A percentile compares a stretch with the other conserved stretches of the same genome.
Conservation (phyloP, 495 filamentous ascomycete genomes). For the Halenospora varia region DNA sequence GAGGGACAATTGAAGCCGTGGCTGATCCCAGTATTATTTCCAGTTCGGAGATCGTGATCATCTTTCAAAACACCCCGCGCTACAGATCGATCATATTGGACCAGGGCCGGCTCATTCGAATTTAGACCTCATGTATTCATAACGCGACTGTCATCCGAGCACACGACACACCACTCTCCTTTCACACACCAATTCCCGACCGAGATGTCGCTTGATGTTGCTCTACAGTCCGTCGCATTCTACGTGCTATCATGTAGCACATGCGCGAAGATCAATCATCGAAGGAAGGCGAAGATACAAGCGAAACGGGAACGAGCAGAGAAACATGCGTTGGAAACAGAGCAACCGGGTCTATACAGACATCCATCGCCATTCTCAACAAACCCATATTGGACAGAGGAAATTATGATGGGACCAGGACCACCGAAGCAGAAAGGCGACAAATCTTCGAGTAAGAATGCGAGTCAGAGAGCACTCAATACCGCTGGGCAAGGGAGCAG, state of each 20-base stretch:
- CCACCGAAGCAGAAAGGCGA: constrained; percentile 56
- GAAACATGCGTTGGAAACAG: constrained; percentile 53
- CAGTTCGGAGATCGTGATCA: background rate
- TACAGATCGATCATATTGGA: background rate
- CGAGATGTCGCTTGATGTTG: constrained; percentile 49
- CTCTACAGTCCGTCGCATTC: constrained; percentile 77
- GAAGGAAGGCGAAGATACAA: constrained; percentile 61
- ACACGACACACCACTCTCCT: background rate
- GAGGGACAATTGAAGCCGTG: background rate
- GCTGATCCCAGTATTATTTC: background rate
- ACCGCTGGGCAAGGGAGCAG: constrained; percentile 28
- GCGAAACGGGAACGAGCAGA: constrained; percentile 57
- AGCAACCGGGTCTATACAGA: constrained; percentile 67
- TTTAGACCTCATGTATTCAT: constrained; percentile 21
- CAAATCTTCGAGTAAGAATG: constrained; percentile 44
- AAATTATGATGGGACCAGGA: constrained; percentile 75
- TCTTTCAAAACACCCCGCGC: constrained; percentile 7
- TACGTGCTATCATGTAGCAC: constrained; percentile 82
- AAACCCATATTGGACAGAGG: constrained; percentile 82
- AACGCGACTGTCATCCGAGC: background rate
- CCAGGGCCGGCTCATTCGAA: background rate
- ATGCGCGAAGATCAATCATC: constrained; percentile 61
- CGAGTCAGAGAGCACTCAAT: constrained; percentile 47
- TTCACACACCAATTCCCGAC: background rate
- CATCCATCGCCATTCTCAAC: constrained; percentile 80